Evolutionary conservation across 139 green algal genomes (phyloP), one percentile per base, ranked within the genome.

Genomic region (Edaphochlamys debaryana): DNA sequence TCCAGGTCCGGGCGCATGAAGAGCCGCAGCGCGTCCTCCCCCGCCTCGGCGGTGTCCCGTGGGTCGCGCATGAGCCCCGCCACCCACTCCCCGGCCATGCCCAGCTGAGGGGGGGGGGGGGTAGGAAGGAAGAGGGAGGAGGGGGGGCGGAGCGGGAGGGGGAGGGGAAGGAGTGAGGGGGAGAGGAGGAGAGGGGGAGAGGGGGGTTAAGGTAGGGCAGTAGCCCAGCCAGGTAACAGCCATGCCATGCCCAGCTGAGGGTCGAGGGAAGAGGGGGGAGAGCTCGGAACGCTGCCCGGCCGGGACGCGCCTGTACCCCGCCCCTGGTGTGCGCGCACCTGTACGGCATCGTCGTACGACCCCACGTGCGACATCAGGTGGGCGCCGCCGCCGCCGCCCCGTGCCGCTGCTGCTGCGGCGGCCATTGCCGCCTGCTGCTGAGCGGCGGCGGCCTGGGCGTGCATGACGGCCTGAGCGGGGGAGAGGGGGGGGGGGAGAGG

Each of bases 21-120:
- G 4, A 67, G 42, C 11, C 23, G 63, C 23, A 82, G n/a, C 27
- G 67, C 74, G 74, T 71, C 74, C 36, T 72, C 67, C 23, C 36
- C 58, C 42, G 63, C 63, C 37, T 37, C 60, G 6, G 6, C 62
- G 15, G 27, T n/a, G 38, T 37, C 41, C 15, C 54, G 19, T 30
- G 27, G 22, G 22, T 22, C 54, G 22, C 38, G 36, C 41, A 66
- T 52, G 38, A 82, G 62, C 19, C 63, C 63, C 2, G 62, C 29
- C 41, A 82, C 76, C 76, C 76, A 82, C 45, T 82, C 76, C 41
- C 76, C 76, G 15, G 38, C 76, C 76, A 82, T 82, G 41, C 76
- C 76, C 23, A 67, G 22, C 63, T 82, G 37, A 32, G 64, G n/a
- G n/a, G n/a, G n/a, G n/a, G n/a, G n/a, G n/a, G n/a, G n/a, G n/a